Conservation (phyloP, 495 filamentous ascomycete species). For the Aspergillus wentii region DNA sequence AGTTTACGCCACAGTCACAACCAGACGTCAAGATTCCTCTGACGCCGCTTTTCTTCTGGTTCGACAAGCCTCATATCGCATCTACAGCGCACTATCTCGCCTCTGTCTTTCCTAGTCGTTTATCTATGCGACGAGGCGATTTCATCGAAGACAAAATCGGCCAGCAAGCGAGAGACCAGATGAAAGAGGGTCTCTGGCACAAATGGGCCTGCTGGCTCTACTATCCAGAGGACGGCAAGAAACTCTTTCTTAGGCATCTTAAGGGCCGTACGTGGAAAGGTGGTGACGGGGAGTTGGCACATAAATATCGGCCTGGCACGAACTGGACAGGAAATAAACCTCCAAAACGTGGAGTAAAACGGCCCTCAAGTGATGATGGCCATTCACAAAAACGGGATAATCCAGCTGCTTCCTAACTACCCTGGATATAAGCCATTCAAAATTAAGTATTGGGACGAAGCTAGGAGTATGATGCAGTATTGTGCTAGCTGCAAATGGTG, state of each 20-base stretch:
- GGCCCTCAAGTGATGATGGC: too few species aligned
- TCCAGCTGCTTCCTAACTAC: too few species aligned
- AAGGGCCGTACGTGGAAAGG: conserved; percentile 4
- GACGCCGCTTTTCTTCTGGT: conserved; percentile 7
- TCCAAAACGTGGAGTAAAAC: too few species aligned
- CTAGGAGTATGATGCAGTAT: too few species aligned
- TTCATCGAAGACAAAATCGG: conserved; percentile 8
- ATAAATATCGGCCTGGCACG: neutral
- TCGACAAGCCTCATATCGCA: conserved; percentile 5
- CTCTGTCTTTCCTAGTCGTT: conserved; percentile 3
- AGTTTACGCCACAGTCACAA: neutral
- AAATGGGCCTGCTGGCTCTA: conserved; percentile 4
- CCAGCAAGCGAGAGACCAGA: conserved; percentile 2
- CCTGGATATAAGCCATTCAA: too few species aligned
- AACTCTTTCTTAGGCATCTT: conserved; percentile 2
- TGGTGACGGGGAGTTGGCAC: neutral
- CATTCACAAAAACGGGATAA: too few species aligned
- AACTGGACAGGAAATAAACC: too few species aligned
- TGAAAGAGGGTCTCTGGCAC: conserved; percentile 5
- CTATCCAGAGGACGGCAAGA: conserved; percentile 2
- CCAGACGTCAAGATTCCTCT: conserved; percentile 1
- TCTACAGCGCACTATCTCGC: conserved; percentile 2
- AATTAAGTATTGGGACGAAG: too few species aligned
- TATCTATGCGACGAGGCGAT: conserved; percentile 5
- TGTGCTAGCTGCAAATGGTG: too few species aligned